These are phyloP conservation scores for Berberis vulgaris DNA, from an alignment of 164 flowering plant genomes.

Conservation along the genomic window DNA sequence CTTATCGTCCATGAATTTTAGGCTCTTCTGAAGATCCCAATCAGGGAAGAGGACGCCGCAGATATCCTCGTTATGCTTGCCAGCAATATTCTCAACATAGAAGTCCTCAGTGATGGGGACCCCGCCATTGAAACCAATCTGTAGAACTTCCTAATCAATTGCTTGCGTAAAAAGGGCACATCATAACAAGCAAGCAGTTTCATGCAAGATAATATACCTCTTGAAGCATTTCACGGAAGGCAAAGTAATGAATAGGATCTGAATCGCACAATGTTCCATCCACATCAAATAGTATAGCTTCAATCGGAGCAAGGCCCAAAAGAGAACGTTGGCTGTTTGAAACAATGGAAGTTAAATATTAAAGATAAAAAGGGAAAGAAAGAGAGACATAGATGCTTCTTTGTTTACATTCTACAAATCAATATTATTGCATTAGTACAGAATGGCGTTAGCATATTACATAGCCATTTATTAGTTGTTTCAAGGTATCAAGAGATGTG, in stretches of 20 bases:
- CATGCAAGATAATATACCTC: slow-evolving; percentile 39
- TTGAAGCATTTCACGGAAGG: slow-evolving; percentile 75
- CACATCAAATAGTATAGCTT: slow-evolving; percentile 81
- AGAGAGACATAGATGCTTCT: too few relatives aligned
- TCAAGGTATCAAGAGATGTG: too few relatives aligned
- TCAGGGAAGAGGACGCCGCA: slow-evolving; percentile 60
- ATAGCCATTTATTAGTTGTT: too few relatives aligned
- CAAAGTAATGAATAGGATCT: slow-evolving; percentile 73
- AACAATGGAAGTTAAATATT: too few relatives aligned
- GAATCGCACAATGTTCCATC: slow-evolving; percentile 97
- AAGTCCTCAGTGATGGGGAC: slow-evolving; percentile 72
- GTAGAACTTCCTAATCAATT: slow-evolving; percentile 4
- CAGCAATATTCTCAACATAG: slow-evolving; percentile 52
- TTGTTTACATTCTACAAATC: too few relatives aligned
- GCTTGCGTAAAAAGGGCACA: neutral
- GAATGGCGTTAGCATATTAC: too few relatives aligned
- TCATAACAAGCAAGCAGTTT: neutral
- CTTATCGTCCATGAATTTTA: slow-evolving; percentile 70
- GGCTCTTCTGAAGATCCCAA: slow-evolving; percentile 49
- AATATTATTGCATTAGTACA: too few relatives aligned
- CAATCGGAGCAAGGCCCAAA: slow-evolving; percentile 54
- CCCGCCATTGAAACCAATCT: slow-evolving; percentile 86
- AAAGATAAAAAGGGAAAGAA: too few relatives aligned
- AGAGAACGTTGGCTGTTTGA: slow-evolving; percentile 22
- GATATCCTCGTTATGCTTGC: slow-evolving; percentile 63